Evolutionary conservation across 352 stramenopile genomes (phyloP).

Genomic region (Globisporangium spiculum): DNA sequence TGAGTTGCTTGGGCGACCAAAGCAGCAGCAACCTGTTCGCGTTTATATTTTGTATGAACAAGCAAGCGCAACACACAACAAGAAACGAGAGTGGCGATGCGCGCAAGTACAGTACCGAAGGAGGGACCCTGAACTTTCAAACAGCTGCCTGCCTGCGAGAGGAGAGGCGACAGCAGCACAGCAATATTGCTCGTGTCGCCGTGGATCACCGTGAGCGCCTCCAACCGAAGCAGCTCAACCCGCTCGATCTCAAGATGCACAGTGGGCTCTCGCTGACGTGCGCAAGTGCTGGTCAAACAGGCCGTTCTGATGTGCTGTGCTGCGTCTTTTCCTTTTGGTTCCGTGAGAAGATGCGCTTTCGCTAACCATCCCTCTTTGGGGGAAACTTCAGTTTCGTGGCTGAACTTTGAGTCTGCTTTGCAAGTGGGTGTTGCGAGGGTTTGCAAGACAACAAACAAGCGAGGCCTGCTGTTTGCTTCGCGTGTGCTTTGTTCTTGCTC

Average conservation of each 20-base stretch:
- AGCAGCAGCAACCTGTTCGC: background rate
- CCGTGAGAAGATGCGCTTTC: background rate
- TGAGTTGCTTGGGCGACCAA: background rate
- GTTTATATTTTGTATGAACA: background rate
- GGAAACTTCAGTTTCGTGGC: slow-evolving; percentile 12
- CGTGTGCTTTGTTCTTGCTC: background rate
- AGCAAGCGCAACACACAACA: background rate
- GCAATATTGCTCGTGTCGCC: background rate
- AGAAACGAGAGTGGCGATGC: no score
- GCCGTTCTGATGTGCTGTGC: background rate
- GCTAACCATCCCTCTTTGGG: background rate
- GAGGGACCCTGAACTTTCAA: slow-evolving; percentile 5
- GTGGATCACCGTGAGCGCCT: background rate
- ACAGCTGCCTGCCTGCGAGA: background rate
- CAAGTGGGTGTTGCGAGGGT: background rate
- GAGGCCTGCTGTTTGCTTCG: background rate
- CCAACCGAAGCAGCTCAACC: background rate
- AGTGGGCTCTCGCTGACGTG: background rate
- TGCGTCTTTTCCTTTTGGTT: background rate
- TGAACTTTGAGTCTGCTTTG: background rate
- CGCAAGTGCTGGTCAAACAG: background rate
- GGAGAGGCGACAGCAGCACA: background rate
- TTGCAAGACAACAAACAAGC: background rate
- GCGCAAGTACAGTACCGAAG: background rate
- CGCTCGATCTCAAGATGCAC: background rate